phyloP scores from a whole-genome alignment of 768 basidiomycete genomes.

The Russula abietina region DNA sequence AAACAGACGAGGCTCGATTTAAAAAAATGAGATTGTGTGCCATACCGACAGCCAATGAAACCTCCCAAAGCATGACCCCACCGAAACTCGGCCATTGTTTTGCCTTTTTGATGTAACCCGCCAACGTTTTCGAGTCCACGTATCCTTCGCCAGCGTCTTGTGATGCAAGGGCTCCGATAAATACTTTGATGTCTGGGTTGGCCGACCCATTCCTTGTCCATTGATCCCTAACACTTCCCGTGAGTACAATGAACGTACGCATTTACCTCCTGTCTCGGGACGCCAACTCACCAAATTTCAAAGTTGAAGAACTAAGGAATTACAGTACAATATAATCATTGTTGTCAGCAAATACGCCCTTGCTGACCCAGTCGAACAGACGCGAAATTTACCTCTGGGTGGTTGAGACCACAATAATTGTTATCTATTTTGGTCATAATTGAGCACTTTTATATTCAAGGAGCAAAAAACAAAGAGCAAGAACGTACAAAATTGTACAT shows the following conservation, averaged over 20 bases:
- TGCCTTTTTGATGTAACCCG: slow-evolving; percentile 32
- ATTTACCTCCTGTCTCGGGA: neutral
- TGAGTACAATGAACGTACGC: neutral
- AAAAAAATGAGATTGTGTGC: neutral
- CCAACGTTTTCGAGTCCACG: slow-evolving; percentile 31
- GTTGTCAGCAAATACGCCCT: neutral
- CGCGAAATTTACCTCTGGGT: neutral
- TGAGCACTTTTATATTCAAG: neutral
- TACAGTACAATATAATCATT: neutral
- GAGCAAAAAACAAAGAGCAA: neutral
- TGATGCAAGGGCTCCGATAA: slow-evolving; percentile 42
- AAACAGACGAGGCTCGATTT: neutral
- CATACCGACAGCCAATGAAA: slow-evolving; percentile 42
- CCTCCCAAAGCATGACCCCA: slow-evolving; percentile 42
- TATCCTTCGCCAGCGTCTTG: slow-evolving; percentile 40
- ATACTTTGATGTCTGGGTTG: slow-evolving; percentile 44
- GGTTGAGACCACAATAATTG: neutral
- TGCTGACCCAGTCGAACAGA: neutral
- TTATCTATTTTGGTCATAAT: neutral
- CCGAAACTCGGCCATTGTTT: slow-evolving; percentile 34
- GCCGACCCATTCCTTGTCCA: slow-evolving; percentile 41
- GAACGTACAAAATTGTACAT: slow-evolving; percentile 46
- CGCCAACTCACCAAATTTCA: slow-evolving; percentile 30
- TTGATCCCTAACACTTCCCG: slow-evolving; percentile 36
- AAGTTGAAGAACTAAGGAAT: slow-evolving; percentile 23